phyloP scores from a whole-genome alignment of 495 filamentous ascomycete genomes.

The Pyronema omphalodes region DNA sequence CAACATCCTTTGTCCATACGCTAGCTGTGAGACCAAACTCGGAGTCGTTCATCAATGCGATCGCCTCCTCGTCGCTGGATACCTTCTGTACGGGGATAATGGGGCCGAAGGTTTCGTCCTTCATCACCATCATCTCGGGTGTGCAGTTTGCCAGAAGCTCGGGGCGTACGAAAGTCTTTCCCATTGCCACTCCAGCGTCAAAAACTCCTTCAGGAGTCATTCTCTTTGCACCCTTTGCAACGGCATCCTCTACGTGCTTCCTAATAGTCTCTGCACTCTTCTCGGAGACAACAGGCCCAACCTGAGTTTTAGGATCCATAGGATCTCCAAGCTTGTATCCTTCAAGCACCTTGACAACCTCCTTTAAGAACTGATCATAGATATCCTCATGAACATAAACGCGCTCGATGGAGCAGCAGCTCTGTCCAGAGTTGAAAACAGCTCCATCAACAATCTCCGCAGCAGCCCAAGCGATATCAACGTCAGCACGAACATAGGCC shows the following conservation, averaged over 20 bases:
- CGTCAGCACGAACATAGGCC: constrained; percentile 70
- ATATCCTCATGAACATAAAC: constrained; percentile 79
- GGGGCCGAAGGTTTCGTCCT: constrained; percentile 88
- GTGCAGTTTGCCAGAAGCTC: constrained; percentile 65
- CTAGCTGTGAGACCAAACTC: constrained; percentile 91
- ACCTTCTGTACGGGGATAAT: constrained; percentile 92
- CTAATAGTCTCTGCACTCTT: constrained; percentile 55
- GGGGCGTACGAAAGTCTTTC: constrained; percentile 58
- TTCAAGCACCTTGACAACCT: constrained; percentile 61
- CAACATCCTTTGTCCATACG: constrained; percentile 87
- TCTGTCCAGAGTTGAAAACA: constrained; percentile 92
- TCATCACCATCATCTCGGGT: constrained; percentile 82
- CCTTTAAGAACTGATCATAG: constrained; percentile 60
- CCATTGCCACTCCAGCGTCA: constrained; percentile 12
- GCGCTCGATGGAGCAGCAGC: constrained; percentile 82
- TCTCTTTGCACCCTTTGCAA: constrained; percentile 66
- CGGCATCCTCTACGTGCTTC: constrained; percentile 64
- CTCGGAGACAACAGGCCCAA: constrained; percentile 78
- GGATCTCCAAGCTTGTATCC: constrained; percentile 84
- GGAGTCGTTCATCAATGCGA: constrained; percentile 83
- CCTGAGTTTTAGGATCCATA: constrained; percentile 52
- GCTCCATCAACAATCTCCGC: constrained; percentile 87
- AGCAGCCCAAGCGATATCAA: constrained; percentile 75
- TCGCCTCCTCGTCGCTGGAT: constrained; percentile 59
- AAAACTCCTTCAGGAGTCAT: constrained; percentile 45